Evolutionary conservation across 176 grass and related monocot species (phyloP).

Genomic region (Zoysia japonica): DNA sequence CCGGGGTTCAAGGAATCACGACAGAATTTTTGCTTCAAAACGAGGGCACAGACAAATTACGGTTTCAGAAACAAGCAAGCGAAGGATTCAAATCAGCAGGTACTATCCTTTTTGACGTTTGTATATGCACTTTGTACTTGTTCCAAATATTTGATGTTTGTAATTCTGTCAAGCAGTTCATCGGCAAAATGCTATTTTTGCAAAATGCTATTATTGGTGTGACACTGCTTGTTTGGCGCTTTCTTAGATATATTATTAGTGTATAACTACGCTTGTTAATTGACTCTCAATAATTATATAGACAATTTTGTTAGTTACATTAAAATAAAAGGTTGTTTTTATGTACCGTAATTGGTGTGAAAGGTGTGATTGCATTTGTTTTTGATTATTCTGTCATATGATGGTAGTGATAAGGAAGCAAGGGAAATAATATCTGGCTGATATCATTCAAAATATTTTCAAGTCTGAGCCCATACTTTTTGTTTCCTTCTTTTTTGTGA

Average conservation of each 20-base stretch:
- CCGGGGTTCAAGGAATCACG: conserved; percentile 35
- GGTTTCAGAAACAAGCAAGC: conserved; percentile 50
- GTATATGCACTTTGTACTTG: neutral
- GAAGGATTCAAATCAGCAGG: conserved; percentile 60
- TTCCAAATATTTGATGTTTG: neutral
- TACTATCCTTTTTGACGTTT: conserved; percentile 26
- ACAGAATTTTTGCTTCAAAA: conserved; percentile 55
- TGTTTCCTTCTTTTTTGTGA: too few species aligned
- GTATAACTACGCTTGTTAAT: too few species aligned
- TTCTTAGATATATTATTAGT: neutral
- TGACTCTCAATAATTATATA: too few species aligned
- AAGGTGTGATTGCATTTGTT: too few species aligned
- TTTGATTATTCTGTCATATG: too few species aligned
- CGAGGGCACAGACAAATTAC: conserved; percentile 59
- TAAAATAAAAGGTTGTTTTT: too few species aligned
- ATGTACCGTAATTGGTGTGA: too few species aligned
- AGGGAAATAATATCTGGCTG: too few species aligned
- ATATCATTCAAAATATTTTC: too few species aligned
- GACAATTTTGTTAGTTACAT: too few species aligned
- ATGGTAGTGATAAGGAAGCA: too few species aligned
- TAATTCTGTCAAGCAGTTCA: neutral
- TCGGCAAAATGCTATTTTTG: conserved; percentile 1
- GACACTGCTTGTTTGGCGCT: neutral
- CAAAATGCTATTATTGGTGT: neutral
- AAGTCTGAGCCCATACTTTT: too few species aligned